These are phyloP conservation scores for Metschnikowia lachancei DNA, from an alignment of 805 yeast species.

Conservation along the genomic window DNA sequence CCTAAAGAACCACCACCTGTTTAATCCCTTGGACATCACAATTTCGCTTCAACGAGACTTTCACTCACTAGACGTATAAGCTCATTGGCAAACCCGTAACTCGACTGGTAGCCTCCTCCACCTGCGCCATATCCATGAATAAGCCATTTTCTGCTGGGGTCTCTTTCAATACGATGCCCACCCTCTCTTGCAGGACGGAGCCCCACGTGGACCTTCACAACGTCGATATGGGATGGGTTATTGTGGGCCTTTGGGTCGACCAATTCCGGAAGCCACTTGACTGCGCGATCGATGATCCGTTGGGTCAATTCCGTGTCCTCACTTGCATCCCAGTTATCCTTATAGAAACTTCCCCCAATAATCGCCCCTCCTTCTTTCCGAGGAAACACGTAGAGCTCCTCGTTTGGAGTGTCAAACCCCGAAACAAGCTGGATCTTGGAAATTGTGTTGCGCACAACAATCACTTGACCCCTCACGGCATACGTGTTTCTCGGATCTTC, in stretches of 20 bases:
- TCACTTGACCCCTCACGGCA: slow-evolving; percentile 62
- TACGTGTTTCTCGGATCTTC: slow-evolving; percentile 39
- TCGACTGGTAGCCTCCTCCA: slow-evolving; percentile 48
- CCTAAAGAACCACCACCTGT: neutral
- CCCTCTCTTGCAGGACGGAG: slow-evolving; percentile 38
- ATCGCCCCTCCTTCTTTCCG: slow-evolving; percentile 62
- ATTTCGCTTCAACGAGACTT: slow-evolving; percentile 1
- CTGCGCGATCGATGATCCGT: slow-evolving; percentile 48
- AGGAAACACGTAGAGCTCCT: slow-evolving; percentile 61
- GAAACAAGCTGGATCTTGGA: slow-evolving; percentile 31
- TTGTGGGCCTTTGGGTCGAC: slow-evolving; percentile 25
- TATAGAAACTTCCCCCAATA: slow-evolving; percentile 52
- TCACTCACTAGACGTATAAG: slow-evolving; percentile 5
- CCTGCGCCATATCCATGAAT: slow-evolving; percentile 66
- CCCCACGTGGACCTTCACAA: slow-evolving; percentile 36
- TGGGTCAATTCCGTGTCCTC: slow-evolving; percentile 44
- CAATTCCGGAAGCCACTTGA: slow-evolving; percentile 39
- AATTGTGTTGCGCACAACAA: slow-evolving; percentile 47
- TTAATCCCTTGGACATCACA: neutral
- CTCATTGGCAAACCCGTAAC: slow-evolving; percentile 57
- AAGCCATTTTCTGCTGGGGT: slow-evolving; percentile 32
- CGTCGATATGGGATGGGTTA: slow-evolving; percentile 31
- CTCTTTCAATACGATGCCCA: slow-evolving; percentile 36
- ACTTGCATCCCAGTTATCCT: slow-evolving; percentile 13
- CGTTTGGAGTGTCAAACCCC: slow-evolving; percentile 37